Percentiles rank a stretch among this genome's conserved stretches.
These are phyloP conservation scores for Kodamaea sagamina DNA, from an alignment of 805 yeast genomes.

Conservation along the genomic window DNA sequence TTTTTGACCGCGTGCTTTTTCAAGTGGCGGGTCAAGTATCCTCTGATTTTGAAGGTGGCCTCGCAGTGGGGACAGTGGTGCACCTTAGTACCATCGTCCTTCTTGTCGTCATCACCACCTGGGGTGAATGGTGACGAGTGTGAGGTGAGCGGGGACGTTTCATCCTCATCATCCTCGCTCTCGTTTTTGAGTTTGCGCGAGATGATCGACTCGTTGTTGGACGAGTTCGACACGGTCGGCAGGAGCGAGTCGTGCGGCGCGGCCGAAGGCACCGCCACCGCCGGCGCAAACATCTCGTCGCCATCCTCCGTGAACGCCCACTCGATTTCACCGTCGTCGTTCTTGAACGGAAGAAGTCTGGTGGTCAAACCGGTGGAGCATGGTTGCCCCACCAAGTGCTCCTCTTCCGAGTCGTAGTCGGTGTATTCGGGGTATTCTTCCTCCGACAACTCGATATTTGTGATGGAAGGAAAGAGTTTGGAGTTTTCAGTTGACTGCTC, in stretches of 20 bases:
- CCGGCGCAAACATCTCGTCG: constrained; percentile 7
- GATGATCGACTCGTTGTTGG: constrained; percentile 34
- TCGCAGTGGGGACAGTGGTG: constrained; percentile 52
- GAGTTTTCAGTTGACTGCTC: no score
- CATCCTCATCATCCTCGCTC: constrained; percentile 16
- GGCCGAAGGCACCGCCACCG: constrained; percentile 2
- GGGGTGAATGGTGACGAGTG: constrained; percentile 31
- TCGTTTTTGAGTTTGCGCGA: constrained; percentile 21
- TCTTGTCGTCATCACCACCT: constrained; percentile 16
- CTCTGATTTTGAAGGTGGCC: constrained; percentile 51
- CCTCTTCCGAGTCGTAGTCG: constrained; percentile 9
- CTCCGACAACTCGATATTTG: constrained; percentile 3
- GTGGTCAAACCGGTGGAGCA: constrained; percentile 56
- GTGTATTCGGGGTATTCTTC: constrained; percentile 2
- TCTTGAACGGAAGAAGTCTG: constrained; percentile 52
- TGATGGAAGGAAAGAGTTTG: constrained; percentile 17
- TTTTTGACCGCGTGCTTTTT: constrained; percentile 52
- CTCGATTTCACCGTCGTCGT: constrained; percentile 55
- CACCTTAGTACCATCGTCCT: constrained; percentile 21
- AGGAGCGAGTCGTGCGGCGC: constrained; percentile 23
- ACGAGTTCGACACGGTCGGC: constrained; percentile 42
- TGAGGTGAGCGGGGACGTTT: constrained; percentile 33
- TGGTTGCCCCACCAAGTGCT: constrained; percentile 23
- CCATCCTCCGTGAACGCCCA: constrained; percentile 55
- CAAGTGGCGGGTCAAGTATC: constrained; percentile 56